phyloP scores from a whole-genome alignment of 345 rosid species.

The Carallia pectinifolia region DNA sequence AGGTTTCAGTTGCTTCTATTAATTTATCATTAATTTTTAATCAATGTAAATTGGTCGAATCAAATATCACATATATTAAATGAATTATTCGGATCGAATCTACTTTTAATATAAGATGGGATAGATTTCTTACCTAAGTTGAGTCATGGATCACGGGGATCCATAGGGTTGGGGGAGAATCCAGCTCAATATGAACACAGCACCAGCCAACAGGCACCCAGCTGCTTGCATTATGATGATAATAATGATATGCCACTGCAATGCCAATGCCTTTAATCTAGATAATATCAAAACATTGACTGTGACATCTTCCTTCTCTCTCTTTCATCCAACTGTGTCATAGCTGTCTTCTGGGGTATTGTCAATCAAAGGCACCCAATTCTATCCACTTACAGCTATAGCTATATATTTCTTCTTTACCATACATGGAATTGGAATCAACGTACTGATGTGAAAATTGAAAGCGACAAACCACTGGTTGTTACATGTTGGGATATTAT shows the following conservation, averaged over 20 bases:
- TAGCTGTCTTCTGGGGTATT: constrained; percentile 8
- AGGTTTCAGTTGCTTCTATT: no score
- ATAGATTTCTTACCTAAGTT: no score
- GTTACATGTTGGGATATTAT: background rate
- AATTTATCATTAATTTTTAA: no score
- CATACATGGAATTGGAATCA: no score
- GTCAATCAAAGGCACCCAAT: background rate
- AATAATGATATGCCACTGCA: no score
- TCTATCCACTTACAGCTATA: background rate
- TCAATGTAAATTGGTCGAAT: no score
- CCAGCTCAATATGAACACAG: constrained; percentile 2
- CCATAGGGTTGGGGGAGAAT: background rate
- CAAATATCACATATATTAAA: no score
- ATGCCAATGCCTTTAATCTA: background rate
- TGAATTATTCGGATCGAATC: no score
- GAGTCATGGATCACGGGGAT: background rate
- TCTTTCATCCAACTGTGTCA: background rate
- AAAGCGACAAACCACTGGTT: background rate
- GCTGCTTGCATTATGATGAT: background rate
- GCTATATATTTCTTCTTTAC: no score
- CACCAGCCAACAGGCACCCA: background rate
- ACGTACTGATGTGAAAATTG: no score
- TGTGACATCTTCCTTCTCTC: background rate
- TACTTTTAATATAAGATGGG: no score
- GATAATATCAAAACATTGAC: background rate